Evolutionary conservation across 73 alveolate species (phyloP), one percentile per base, ranked within the genome.

Genomic region (Paramecium caudatum): DNA sequence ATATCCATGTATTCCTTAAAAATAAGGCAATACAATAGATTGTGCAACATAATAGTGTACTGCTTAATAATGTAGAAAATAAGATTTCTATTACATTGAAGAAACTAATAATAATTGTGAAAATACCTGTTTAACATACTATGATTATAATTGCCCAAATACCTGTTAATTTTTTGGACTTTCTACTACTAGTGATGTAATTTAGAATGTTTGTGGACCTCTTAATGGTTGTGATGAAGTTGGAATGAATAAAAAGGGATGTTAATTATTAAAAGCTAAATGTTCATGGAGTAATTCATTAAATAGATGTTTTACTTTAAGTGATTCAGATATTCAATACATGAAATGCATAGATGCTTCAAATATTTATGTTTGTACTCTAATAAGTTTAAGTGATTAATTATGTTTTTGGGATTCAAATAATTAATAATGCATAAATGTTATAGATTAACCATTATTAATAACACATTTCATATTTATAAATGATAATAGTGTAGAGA

Each of bases 341-440:
- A 39, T 37, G 62, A 74, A 74, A 74, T 74, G 88, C 19, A 34
- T 16, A 19, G 88, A 74, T n/a, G 88, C 70, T 36, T 27, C 16
- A 21, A 74, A 41, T 23, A 16, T 74, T 5, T 41, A 15, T 37
- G 68, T 45, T 74, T 74, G 88, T 21, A 39, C 88, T 15, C 1
- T 13, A 7, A 27, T 74, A 16, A 39, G 45, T 19, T 41, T 45
- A 19, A 27, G 55, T 23, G 68, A 74, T 45, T 74, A 74, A 74
- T 19, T 23, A 45, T 74, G 88, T 17, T 37, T 36, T 41, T 74
- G 88, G 88, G 12, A 39, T 39, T 0, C 19, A n/a, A 10, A n/a
- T 4, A 0, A 8, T 10, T 10, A 15, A 33, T 7, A 74, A 16
- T 74, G 88, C 10, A 45, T 74, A 2, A 74, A 74, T 45, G 55